phyloP scores from a whole-genome alignment of 192 early-diverging fungal genomes.

The Entomortierella beljakovae region DNA sequence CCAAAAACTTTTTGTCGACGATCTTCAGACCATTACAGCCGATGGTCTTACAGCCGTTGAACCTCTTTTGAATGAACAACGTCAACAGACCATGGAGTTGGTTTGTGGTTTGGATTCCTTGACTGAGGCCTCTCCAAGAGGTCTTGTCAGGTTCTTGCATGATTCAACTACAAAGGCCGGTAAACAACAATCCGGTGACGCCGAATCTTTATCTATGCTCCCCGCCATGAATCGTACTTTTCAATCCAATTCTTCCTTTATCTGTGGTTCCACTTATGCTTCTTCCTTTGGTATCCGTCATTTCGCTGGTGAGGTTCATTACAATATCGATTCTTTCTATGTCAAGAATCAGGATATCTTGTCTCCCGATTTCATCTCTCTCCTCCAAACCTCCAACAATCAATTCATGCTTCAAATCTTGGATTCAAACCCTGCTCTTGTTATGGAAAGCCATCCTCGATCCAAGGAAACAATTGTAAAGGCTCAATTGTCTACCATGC shows the following conservation, averaged over 20 bases:
- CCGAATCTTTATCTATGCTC: slow-evolving; percentile 60
- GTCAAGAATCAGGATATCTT: slow-evolving; percentile 81
- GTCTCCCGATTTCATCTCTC: slow-evolving; percentile 85
- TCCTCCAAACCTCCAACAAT: slow-evolving; percentile 79
- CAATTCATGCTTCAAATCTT: slow-evolving; percentile 81
- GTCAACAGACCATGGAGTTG: slow-evolving; percentile 64
- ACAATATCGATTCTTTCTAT: slow-evolving; percentile 80
- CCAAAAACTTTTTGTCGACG: slow-evolving; percentile 67
- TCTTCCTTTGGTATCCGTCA: slow-evolving; percentile 81
- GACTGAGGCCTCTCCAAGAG: slow-evolving; percentile 42
- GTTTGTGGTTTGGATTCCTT: slow-evolving; percentile 50
- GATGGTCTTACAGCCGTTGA: slow-evolving; percentile 32
- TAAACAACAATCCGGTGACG: slow-evolving; percentile 55
- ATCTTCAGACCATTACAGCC: slow-evolving; percentile 27
- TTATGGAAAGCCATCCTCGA: slow-evolving; percentile 79
- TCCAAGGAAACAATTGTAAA: slow-evolving; percentile 78
- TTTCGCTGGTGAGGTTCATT: slow-evolving; percentile 77
- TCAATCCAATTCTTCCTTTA: slow-evolving; percentile 59
- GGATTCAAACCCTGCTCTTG: slow-evolving; percentile 73
- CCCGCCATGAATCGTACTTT: slow-evolving; percentile 58
- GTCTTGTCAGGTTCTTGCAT: slow-evolving; percentile 47
- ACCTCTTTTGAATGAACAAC: slow-evolving; percentile 35
- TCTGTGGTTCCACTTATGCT: slow-evolving; percentile 50
- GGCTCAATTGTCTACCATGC: slow-evolving; percentile 81
- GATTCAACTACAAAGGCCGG: slow-evolving; percentile 44